These are phyloP conservation scores for Eucalyptus erythrocorys DNA, from an alignment of 345 rosid species.

Conservation along the genomic window DNA sequence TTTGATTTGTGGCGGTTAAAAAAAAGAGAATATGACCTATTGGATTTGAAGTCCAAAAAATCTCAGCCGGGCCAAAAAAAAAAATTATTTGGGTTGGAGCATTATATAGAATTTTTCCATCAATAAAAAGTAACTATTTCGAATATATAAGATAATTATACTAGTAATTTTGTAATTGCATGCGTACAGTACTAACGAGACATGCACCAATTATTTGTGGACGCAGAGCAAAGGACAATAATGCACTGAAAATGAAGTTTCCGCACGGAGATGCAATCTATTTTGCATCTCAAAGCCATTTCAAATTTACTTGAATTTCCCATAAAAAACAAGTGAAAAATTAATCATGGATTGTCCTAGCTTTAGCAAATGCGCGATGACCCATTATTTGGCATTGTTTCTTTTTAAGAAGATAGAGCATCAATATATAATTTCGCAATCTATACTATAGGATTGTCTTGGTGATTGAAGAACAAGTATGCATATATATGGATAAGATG, in stretches of 20 bases:
- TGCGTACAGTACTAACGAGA: rapidly evolving
- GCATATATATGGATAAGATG: not conserved
- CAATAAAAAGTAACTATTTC: not conserved
- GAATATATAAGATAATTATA: not conserved
- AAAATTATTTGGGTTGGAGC: not conserved
- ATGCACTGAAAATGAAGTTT: not conserved
- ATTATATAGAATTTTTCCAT: not conserved
- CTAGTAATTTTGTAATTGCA: not conserved
- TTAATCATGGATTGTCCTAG: not conserved
- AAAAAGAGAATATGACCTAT: no score
- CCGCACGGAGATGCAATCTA: not conserved
- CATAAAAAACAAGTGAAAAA: not conserved
- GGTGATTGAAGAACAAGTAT: not conserved
- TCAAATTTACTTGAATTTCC: not conserved
- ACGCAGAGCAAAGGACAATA: not conserved
- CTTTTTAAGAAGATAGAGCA: not conserved
- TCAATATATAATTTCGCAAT: not conserved
- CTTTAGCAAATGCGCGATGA: not conserved
- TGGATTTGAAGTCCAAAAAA: no score
- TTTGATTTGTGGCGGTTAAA: not conserved
- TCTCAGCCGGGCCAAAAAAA: not conserved
- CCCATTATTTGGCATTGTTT: not conserved
- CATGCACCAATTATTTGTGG: not conserved
- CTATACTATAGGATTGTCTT: rapidly evolving
- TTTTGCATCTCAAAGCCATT: not conserved